Conservation (phyloP, 2,329 filamentous ascomycete genomes). For the Dactylellina sp. region DNA sequence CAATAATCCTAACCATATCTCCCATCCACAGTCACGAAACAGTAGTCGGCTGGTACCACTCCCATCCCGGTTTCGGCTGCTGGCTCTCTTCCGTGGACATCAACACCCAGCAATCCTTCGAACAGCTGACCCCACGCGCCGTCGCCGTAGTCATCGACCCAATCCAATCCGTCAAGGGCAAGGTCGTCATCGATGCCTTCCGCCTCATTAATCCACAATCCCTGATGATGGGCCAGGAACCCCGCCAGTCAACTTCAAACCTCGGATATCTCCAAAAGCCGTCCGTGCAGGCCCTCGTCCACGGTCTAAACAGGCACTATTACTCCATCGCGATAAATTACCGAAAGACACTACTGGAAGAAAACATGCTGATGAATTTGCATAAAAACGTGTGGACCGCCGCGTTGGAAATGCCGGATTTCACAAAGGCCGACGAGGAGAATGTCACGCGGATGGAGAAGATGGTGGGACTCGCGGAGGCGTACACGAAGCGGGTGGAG, state of each 20-base stretch:
- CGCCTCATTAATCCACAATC: conserved; percentile 98
- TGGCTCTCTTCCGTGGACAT: conserved; percentile 99
- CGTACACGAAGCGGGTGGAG: conserved; percentile 98
- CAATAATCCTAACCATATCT: not conserved
- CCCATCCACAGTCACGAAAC: conserved; percentile 79
- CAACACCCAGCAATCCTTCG: conserved; percentile 99
- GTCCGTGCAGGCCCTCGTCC: conserved; percentile 98
- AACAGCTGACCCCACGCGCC: conserved; percentile 94
- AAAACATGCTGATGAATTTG: conserved; percentile 99
- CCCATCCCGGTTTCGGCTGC: conserved; percentile 98
- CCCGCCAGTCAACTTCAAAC: conserved; percentile 96
- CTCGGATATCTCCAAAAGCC: conserved; percentile 98
- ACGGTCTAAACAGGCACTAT: conserved; percentile 97
- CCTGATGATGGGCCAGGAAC: conserved; percentile 97
- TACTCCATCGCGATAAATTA: conserved; percentile 99
- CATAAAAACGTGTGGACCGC: conserved; percentile 99
- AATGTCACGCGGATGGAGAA: conserved; percentile 90
- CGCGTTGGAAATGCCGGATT: conserved; percentile 95
- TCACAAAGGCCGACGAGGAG: conserved; percentile 81
- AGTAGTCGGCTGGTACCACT: conserved; percentile 99
- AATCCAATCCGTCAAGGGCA: conserved; percentile 99
- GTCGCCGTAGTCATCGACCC: conserved; percentile 98
- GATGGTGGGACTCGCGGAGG: conserved; percentile 88
- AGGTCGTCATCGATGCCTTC: conserved; percentile 99
- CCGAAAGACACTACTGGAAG: conserved; percentile 94